Evolutionary conservation across 2,329 filamentous ascomycete species (phyloP).

Genomic region (Apiospora koreana): DNA sequence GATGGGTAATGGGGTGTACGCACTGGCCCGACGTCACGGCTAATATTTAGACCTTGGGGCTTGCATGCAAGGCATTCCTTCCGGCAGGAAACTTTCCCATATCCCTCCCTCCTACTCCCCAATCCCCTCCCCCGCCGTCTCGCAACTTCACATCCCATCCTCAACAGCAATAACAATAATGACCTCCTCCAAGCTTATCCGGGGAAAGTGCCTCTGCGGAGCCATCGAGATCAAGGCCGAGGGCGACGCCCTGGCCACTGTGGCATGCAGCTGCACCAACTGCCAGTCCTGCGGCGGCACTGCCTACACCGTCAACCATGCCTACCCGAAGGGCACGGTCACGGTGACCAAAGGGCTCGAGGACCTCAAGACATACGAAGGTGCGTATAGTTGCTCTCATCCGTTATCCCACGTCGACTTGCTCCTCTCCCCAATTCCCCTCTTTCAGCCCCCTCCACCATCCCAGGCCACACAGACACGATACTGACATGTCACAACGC

Average conservation of each 20-base stretch:
- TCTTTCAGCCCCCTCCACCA: neutral
- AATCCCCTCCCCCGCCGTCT: neutral
- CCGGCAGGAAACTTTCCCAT: neutral
- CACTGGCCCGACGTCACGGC: neutral
- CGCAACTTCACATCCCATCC: neutral
- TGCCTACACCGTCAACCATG: constrained; percentile 14
- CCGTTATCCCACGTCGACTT: too few species aligned
- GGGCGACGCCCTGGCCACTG: constrained; percentile 10
- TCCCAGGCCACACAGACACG: neutral
- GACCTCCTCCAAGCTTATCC: too few species aligned
- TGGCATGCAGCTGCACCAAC: constrained; percentile 16
- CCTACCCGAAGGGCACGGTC: constrained; percentile 13
- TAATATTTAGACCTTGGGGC: neutral
- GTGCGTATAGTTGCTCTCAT: neutral
- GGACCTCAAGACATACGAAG: constrained; percentile 13
- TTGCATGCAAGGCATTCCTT: neutral
- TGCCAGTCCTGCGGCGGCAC: constrained; percentile 14
- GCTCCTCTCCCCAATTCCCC: neutral
- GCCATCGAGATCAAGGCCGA: constrained; percentile 12
- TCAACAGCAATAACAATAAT: too few species aligned
- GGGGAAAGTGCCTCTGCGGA: constrained; percentile 14
- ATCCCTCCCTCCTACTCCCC: neutral
- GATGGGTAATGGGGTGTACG: neutral
- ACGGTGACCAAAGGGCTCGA: constrained; percentile 13
- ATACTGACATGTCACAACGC: neutral